These are phyloP conservation scores for Trichophyton equinum DNA, from an alignment of 2,329 filamentous ascomycete species.

Conservation along the genomic window DNA sequence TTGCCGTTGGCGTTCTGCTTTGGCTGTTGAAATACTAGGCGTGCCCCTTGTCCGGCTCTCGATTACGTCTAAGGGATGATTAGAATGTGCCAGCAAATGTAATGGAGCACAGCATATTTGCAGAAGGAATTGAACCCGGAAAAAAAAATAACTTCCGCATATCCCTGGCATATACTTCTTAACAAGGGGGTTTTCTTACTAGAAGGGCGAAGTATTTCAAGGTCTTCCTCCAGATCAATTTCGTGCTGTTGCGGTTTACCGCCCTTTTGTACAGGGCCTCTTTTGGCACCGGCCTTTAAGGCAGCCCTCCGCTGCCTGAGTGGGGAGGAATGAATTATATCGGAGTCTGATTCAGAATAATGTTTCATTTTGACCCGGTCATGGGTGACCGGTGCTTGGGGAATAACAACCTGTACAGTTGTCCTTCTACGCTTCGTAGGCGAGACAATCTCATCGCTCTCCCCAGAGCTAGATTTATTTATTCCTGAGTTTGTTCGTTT, in stretches of 20 bases:
- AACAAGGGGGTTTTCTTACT: constrained; percentile 17
- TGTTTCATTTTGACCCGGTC: constrained; percentile 19
- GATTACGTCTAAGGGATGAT: constrained; percentile 22
- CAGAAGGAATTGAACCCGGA: background rate
- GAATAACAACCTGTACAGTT: constrained; percentile 1
- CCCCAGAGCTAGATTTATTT: background rate
- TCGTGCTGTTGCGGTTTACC: constrained; percentile 18
- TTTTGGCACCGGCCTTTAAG: constrained; percentile 5
- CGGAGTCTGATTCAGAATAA: constrained; percentile 19
- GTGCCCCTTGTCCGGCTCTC: constrained; percentile 31
- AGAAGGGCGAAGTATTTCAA: constrained; percentile 34
- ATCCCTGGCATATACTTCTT: background rate
- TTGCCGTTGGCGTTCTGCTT: constrained; percentile 28
- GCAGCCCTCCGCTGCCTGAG: constrained; percentile 18
- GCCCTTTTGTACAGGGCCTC: background rate
- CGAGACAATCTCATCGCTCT: constrained; percentile 9
- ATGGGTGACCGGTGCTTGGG: background rate
- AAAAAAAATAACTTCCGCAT: background rate
- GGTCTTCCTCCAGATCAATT: constrained; percentile 34
- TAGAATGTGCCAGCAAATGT: constrained; percentile 8
- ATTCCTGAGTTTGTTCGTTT: background rate
- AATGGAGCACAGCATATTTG: background rate
- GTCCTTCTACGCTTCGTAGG: constrained; percentile 9
- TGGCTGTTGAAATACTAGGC: constrained; percentile 27
- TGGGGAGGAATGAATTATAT: constrained; percentile 19